Evolutionary conservation across 1,284 basidiomycete genomes (phyloP).

Genomic region (Dichomitus squalens): DNA sequence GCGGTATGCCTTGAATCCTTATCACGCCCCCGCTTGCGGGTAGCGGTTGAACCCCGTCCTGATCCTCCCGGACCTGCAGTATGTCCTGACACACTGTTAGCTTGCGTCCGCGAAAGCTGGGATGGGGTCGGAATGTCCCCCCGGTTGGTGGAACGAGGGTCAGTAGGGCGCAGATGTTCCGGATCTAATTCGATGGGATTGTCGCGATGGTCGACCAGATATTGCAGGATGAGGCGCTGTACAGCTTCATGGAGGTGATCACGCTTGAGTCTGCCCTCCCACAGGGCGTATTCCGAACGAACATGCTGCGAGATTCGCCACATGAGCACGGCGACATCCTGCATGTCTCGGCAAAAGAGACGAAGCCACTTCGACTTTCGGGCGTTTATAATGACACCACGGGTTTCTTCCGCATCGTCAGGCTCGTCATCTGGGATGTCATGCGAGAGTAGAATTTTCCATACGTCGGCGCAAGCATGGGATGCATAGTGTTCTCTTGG

Average conservation of each 20-base stretch:
- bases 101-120: too few species aligned
- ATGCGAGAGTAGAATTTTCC: neutral
- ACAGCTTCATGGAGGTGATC: constrained; percentile 1
- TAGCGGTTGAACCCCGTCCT: too few species aligned
- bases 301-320: neutral
- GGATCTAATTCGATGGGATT: neutral
- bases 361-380: neutral
- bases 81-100: too few species aligned
- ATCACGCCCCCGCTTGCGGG: too few species aligned
- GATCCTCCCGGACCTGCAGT: too few species aligned
- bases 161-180: too few species aligned
- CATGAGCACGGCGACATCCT: neutral
- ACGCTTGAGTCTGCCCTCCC: too few species aligned
- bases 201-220: neutral
- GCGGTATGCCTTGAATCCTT: too few species aligned
- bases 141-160: too few species aligned
- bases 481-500: neutral
- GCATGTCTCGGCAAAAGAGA: neutral
- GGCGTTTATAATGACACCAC: neutral
- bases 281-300: neutral
- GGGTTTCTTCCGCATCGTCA: neutral
- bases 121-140: too few species aligned
- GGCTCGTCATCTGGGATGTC: neutral
- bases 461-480: neutral
- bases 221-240: neutral